Base-by-base conservation (phyloP, 768 basidiomycete genomes). In the Termitomyces heimii region DNA sequence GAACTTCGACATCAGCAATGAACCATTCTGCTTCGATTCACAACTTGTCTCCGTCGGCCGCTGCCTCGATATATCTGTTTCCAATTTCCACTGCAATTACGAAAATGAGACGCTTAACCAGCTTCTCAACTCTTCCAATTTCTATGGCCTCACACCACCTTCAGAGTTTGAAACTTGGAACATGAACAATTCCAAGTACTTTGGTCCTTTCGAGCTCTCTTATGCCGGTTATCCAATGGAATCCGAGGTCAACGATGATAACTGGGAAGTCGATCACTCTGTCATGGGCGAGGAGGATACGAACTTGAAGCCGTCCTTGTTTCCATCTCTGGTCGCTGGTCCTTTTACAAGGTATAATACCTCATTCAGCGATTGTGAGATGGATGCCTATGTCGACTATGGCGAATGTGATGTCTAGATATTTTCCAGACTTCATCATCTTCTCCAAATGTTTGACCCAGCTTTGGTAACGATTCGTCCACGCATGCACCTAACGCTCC, bases 371-470 rank as follows among this genome's bases (percentile, higher is more conserved):
- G 50, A 58, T 22, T 40, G 43, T 5, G 62, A 63, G 34, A 63
- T 60, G 62, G 57, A 58, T 31, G 34, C 56, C n/a, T 63, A 51
- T n/a, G 51, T 63, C 43, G 51, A 63, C 52, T 63, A 57, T 53
- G 44, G 20, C 18, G 53, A 55, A 20, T 56, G 59, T 50, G 43
- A 37, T n/a, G 43, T 14, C 8, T 62, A 45, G 18, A 54, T 40
- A 14, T 42, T 29, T n/a, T 8, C 35, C 37, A 29, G 35, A 16
- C n/a, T 39, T 12, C n/a, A 46, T 46, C 29, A 29, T 46, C 18
- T 24, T 35, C 32, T 2, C 22, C 3, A 35, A 9, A 35, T 49
- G 48, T 16, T 26, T 26, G 9, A n/a, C 34, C 22, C 4, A 26
- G 35, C 35, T 13, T 40, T 40, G 26, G 5, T 52, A n/a, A 52